Evolutionary conservation across 176 grass and related monocot species (phyloP), one percentile per base, ranked within the genome.

Genomic region (Secale cereale): DNA sequence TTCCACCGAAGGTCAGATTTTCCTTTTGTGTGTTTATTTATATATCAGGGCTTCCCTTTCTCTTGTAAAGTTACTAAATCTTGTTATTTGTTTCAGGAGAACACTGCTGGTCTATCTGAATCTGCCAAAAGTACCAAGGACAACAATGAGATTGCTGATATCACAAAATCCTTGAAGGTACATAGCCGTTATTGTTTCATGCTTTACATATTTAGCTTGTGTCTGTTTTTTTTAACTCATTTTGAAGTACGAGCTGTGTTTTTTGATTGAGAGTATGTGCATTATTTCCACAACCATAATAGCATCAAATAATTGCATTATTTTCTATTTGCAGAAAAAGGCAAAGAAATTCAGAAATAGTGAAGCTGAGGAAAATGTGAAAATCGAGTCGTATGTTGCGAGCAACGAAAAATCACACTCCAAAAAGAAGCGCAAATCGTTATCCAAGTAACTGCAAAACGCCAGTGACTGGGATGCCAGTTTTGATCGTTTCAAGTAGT

Each of bases 81-180:
- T 45, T 65, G 10, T 52, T 85, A 77, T 81, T 76, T 89, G 32
- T 83, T 90, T 35, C 79, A 95, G 91, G 91, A 98, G 82, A 86
- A 95, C 48, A 94, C 59, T 79, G 33, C 66, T 40, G 64, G 52
- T 33, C 37, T 56, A 25, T 62, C 82, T 40, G 84, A 90, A 77
- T 85, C 93, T 62, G 62, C 72, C 14, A 89, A 92, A 85, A 65
- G 68, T 89, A 61, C 81, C 50, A 83, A 81, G 65, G 78, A 74
- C 65, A 85, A 46, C 41, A 83, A 70, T 41, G 82, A 87, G 68
- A 74, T 95, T 41, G 74, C 59, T 76, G 78, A 91, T 45, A 67
- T 98, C 79, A 66, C 93, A 12, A 94, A 94, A 78, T 98, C 96
- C 65, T 87, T 98, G 37, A 98, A 95, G 93, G 93, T 98, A 86